Conservation (phyloP, 192 early-diverging fungal genomes). For the Gonapodya sp. region DNA sequence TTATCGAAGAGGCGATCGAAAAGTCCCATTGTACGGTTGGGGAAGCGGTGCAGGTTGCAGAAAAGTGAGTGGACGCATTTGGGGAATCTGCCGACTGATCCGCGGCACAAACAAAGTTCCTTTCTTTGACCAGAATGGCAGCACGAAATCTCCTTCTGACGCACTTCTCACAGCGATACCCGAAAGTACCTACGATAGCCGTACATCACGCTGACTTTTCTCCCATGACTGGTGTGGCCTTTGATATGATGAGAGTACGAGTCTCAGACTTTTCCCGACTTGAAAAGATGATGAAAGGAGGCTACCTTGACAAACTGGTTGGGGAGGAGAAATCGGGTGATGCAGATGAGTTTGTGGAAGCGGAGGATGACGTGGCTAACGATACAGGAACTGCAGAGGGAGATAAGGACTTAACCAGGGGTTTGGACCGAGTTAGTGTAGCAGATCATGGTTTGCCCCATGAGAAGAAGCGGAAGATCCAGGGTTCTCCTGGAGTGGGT, state of each 20-base stretch:
- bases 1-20: conserved; percentile 55
- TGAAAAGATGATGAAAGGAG: neutral
- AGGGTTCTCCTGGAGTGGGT: too few species aligned
- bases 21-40: conserved; percentile 79
- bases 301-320: neutral
- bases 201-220: neutral
- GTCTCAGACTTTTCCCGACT: neutral
- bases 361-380: neutral
- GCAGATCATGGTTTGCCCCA: too few species aligned
- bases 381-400: too few species aligned
- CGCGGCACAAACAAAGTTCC: neutral
- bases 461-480: neutral
- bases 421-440: too few species aligned
- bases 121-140: conserved; percentile 54
- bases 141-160: conserved; percentile 77
- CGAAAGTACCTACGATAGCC: conserved; percentile 52
- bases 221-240: neutral
- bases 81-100: neutral
- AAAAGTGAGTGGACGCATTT: conserved; percentile 36
- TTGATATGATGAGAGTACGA: neutral
- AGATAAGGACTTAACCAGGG: too few species aligned
- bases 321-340: neutral
- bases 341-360: neutral
- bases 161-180: conserved; percentile 95
- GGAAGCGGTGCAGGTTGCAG: conserved; percentile 78